A percentile compares a stretch with the other conserved stretches of the same genome.
These are phyloP conservation scores for Lagenaria siceraria DNA, from an alignment of 306 rosid genomes.

Conservation along the genomic window DNA sequence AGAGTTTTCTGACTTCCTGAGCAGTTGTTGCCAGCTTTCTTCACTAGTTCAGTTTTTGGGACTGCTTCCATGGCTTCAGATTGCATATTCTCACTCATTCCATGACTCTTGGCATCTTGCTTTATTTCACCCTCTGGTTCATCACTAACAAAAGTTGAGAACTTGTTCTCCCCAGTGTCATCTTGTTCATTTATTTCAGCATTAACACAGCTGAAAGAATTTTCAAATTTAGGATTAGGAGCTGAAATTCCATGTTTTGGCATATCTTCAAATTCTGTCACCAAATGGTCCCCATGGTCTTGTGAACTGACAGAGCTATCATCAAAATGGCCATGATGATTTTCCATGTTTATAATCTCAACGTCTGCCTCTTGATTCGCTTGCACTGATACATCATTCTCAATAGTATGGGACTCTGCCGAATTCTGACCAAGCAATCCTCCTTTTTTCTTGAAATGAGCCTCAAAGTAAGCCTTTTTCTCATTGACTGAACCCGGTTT, in stretches of 20 bases:
- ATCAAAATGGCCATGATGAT: conserved; percentile 16
- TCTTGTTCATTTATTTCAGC: conserved; percentile 23
- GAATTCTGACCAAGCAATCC: conserved; percentile 29
- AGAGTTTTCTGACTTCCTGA: conserved; percentile 16
- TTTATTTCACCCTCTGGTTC: not conserved
- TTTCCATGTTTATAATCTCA: conserved; percentile 27
- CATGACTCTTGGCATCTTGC: not conserved
- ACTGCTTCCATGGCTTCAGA: conserved; percentile 6
- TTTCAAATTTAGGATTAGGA: conserved; percentile 19
- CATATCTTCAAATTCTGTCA: conserved; percentile 21
- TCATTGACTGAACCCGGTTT: conserved; percentile 60
- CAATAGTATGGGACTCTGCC: conserved; percentile 14
- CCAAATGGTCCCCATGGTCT: conserved; percentile 21
- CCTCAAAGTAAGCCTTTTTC: conserved; percentile 67
- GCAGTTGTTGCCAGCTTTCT: conserved; percentile 18
- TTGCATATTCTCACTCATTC: conserved; percentile 17
- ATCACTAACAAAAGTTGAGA: conserved; percentile 2
- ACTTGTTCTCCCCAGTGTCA: conserved; percentile 16
- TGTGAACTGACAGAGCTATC: conserved; percentile 34
- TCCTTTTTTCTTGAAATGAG: conserved; percentile 64
- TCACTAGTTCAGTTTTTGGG: conserved; percentile 17
- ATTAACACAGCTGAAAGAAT: conserved; percentile 3
- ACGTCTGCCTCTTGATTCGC: conserved; percentile 22
- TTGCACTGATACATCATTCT: conserved; percentile 26
- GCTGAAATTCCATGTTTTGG: conserved; percentile 22